Conservation (phyloP, 1,284 basidiomycete genomes). For the Lignosus rhinocerotis region DNA sequence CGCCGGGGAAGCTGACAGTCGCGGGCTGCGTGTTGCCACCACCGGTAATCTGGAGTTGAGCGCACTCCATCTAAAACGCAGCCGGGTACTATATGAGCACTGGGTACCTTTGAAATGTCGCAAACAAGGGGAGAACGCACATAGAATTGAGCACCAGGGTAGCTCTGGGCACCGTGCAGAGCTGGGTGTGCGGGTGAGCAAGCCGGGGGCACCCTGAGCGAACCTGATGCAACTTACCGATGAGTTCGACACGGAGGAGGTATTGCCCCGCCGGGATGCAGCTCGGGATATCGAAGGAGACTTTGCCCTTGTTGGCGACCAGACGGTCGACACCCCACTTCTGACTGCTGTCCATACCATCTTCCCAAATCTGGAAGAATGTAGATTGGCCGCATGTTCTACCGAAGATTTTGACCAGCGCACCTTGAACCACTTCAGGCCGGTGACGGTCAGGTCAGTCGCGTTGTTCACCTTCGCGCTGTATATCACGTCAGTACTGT, state of each 20-base stretch:
- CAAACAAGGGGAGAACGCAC: background rate
- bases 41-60: slow-evolving; percentile 53
- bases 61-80: slow-evolving; percentile 48
- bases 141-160: slow-evolving; percentile 56
- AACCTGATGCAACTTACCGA: slow-evolving; percentile 35
- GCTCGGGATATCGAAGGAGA: slow-evolving; percentile 50
- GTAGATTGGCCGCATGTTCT: background rate
- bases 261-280: slow-evolving; percentile 53
- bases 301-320: slow-evolving; percentile 54
- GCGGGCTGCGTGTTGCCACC: slow-evolving; percentile 46
- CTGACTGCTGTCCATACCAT: slow-evolving; percentile 39
- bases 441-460: slow-evolving; percentile 46
- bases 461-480: slow-evolving; percentile 50
- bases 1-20: slow-evolving; percentile 53
- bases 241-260: slow-evolving; percentile 52
- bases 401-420: background rate
- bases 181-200: slow-evolving; percentile 27
- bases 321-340: slow-evolving; percentile 51
- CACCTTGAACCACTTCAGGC: slow-evolving; percentile 58
- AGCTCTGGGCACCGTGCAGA: slow-evolving; percentile 42
- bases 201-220: background rate
- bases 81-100: background rate
- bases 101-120: background rate
- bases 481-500: background rate
- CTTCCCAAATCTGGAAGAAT: slow-evolving; percentile 38